A percentile compares a stretch with the other conserved stretches of the same genome.
These are phyloP conservation scores for Gynandropsis gynandra DNA, from an alignment of 345 rosid species.

Conservation along the genomic window DNA sequence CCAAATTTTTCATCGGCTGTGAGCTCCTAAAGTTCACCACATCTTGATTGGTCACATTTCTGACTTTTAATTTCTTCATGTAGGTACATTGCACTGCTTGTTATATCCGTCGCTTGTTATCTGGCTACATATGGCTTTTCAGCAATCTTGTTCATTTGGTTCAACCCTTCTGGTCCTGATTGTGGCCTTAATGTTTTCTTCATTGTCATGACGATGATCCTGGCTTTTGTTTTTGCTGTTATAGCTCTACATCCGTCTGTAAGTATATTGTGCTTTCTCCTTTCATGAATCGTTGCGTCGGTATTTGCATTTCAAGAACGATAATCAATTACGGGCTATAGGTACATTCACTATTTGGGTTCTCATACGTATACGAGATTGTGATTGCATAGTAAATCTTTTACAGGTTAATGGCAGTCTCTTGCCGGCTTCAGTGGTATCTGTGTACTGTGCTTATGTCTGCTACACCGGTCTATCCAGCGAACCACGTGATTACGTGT, in stretches of 20 bases:
- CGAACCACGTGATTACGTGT: slow-evolving; percentile 83
- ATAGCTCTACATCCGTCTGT: slow-evolving; percentile 88
- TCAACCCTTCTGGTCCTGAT: slow-evolving; percentile 89
- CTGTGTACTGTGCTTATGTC: slow-evolving; percentile 86
- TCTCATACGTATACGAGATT: neutral
- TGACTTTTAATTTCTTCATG: slow-evolving; percentile 18
- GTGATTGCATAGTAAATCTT: neutral
- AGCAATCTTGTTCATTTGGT: slow-evolving; percentile 90
- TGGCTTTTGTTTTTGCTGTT: slow-evolving; percentile 60
- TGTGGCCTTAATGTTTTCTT: slow-evolving; percentile 94
- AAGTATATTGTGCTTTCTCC: slow-evolving; percentile 21
- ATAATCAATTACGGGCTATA: too few species aligned
- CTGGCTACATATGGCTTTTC: slow-evolving; percentile 67
- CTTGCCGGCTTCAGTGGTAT: slow-evolving; percentile 88
- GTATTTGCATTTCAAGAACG: too few species aligned
- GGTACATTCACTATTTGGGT: too few species aligned
- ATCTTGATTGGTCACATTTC: neutral
- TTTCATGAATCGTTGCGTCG: too few species aligned
- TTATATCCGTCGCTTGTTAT: slow-evolving; percentile 72
- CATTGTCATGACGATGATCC: slow-evolving; percentile 80
- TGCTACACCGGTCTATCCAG: slow-evolving; percentile 96
- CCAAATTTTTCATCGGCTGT: neutral
- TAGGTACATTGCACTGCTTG: slow-evolving; percentile 87
- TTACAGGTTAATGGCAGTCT: slow-evolving; percentile 90
- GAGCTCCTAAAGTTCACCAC: too few species aligned